These are phyloP conservation scores for Axilococcus clingmanii DNA, from an alignment of 139 green algal genomes.

Conservation along the genomic window DNA sequence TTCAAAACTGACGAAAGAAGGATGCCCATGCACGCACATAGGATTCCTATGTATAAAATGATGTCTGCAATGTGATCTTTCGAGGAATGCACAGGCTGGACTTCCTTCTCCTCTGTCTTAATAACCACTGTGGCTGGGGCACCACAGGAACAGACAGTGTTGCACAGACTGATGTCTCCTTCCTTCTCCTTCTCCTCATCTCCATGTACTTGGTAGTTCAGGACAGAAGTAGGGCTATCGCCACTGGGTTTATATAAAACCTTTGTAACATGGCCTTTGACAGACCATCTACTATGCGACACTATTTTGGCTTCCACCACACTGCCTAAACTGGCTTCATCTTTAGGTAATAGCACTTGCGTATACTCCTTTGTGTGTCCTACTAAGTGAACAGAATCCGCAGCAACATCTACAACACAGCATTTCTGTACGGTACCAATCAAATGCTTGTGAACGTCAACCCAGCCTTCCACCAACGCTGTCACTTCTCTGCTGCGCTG, in stretches of 20 bases:
- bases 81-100: too few relatives aligned
- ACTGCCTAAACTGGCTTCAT: constrained; percentile 40
- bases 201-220: background rate
- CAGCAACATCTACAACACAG: constrained; percentile 74
- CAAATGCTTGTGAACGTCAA: constrained; percentile 35
- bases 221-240: background rate
- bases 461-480: constrained; percentile 57
- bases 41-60: too few relatives aligned
- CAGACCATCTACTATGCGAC: constrained; percentile 51
- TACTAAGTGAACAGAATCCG: constrained; percentile 61
- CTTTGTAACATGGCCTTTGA: constrained; percentile 40
- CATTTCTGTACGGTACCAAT: constrained; percentile 54
- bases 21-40: too few relatives aligned
- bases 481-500: constrained; percentile 52
- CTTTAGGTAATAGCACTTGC: constrained; percentile 54
- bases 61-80: too few relatives aligned
- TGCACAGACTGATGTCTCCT: background rate
- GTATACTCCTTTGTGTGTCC: constrained; percentile 73
- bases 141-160: too few relatives aligned
- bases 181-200: background rate
- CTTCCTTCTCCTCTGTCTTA: too few relatives aligned
- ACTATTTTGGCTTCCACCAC: constrained; percentile 51
- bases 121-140: too few relatives aligned
- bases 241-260: constrained; percentile 28
- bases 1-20: too few relatives aligned